Evolutionary conservation across 2,329 filamentous ascomycete genomes (phyloP).

Genomic region (Fusarium odoratissimum): DNA sequence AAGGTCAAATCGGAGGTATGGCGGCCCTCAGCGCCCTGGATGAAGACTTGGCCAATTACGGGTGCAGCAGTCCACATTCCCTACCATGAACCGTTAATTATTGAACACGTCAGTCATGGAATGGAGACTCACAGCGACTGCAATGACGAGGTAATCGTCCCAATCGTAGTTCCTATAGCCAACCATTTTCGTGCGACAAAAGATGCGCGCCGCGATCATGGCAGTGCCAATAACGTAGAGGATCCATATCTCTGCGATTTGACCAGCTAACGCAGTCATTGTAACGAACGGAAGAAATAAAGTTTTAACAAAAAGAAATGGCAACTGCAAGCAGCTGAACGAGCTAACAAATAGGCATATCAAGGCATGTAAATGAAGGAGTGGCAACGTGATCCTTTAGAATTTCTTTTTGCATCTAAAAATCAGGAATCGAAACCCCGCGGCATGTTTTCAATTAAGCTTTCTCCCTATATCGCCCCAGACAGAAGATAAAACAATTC

Average conservation of each 20-base stretch:
- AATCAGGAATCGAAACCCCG: background rate
- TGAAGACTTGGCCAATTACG: conserved; percentile 43
- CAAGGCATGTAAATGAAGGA: background rate
- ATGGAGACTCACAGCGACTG: conserved; percentile 6
- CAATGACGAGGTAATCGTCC: conserved; percentile 50
- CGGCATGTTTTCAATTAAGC: background rate
- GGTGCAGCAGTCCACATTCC: conserved; percentile 35
- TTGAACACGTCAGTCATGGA: accelerated
- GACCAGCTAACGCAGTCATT: conserved; percentile 3
- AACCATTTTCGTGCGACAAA: conserved; percentile 49
- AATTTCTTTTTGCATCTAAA: background rate
- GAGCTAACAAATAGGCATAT: background rate
- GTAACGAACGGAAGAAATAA: background rate
- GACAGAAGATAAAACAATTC: background rate
- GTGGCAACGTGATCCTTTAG: background rate
- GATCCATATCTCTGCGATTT: conserved; percentile 51
- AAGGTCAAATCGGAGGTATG: conserved; percentile 47
- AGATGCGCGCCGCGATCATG: conserved; percentile 48
- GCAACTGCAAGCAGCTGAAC: background rate
- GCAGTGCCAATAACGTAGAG: conserved; percentile 49
- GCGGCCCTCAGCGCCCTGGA: conserved; percentile 45
- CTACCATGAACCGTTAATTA: background rate
- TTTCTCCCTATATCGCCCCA: background rate
- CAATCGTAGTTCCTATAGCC: conserved; percentile 47
- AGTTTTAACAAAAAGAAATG: background rate